A percentile compares a stretch with the other conserved stretches of the same genome.
These are phyloP conservation scores for Penicillium sp. DNA, from an alignment of 2,329 filamentous ascomycete genomes.

Conservation along the genomic window DNA sequence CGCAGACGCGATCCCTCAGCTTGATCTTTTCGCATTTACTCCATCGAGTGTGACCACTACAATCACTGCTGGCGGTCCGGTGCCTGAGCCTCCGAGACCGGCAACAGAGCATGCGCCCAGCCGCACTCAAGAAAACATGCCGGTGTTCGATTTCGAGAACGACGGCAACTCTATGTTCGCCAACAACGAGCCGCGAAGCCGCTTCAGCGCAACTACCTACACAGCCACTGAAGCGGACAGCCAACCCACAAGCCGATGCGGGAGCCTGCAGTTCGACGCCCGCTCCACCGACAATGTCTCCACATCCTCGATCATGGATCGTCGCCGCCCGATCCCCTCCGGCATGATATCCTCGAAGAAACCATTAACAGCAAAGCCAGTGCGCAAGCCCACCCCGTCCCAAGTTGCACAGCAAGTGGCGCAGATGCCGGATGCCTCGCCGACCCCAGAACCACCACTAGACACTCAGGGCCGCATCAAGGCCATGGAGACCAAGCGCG, in stretches of 20 bases:
- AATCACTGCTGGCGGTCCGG: constrained; percentile 29
- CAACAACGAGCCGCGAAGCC: constrained; percentile 53
- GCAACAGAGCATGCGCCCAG: constrained; percentile 26
- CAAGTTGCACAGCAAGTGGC: constrained; percentile 28
- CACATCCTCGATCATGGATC: constrained; percentile 38
- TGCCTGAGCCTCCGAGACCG: constrained; percentile 31
- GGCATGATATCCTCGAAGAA: constrained; percentile 32
- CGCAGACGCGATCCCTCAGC: constrained; percentile 25
- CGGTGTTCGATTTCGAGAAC: constrained; percentile 31
- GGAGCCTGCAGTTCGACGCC: constrained; percentile 32
- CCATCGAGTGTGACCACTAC: constrained; percentile 35
- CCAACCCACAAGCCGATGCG: constrained; percentile 36
- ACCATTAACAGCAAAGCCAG: constrained; percentile 31
- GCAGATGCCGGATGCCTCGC: constrained; percentile 47
- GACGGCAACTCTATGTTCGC: constrained; percentile 41
- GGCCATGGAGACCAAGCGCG: constrained; percentile 62
- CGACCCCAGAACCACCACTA: constrained; percentile 53
- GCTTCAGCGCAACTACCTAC: constrained; percentile 59
- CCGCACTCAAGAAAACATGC: constrained; percentile 12
- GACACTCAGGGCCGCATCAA: constrained; percentile 61
- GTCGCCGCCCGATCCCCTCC: constrained; percentile 39
- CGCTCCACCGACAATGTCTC: constrained; percentile 30
- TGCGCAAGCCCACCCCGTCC: constrained; percentile 45
- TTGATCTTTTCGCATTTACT: constrained; percentile 24
- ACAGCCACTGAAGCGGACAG: constrained; percentile 39